Percentiles rank a stretch among this genome's conserved stretches.
Conservation (phyloP, 2,329 filamentous ascomycete species). For the Drechslera avenae region DNA sequence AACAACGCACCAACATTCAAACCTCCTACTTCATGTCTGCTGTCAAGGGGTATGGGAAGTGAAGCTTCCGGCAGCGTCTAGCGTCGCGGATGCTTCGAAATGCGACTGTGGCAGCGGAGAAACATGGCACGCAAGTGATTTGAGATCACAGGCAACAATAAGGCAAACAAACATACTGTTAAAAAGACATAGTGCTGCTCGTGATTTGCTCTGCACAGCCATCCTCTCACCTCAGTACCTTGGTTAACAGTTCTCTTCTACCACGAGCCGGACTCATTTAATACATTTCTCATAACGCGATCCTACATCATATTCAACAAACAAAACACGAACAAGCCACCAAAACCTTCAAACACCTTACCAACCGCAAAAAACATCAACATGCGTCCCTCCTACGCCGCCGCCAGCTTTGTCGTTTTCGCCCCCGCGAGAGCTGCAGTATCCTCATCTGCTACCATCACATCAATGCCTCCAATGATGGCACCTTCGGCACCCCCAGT, state of each 20-base stretch:
- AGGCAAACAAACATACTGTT: background rate
- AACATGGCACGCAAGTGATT: background rate
- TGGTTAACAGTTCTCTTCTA: background rate
- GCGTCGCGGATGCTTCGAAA: conserved; percentile 7
- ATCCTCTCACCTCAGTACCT: conserved; percentile 4
- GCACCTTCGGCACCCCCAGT: conserved; percentile 13
- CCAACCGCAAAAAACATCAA: background rate
- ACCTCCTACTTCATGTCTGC: conserved; percentile 1
- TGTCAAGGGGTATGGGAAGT: background rate
- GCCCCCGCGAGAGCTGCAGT: conserved; percentile 13
- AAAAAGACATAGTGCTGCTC: background rate
- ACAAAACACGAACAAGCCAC: background rate
- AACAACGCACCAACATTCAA: background rate
- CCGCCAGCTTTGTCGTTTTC: conserved; percentile 12
- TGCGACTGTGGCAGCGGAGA: conserved; percentile 3
- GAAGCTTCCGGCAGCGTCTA: conserved; percentile 7
- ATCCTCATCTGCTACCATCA: conserved; percentile 8
- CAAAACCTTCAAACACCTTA: background rate
- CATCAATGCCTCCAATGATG: conserved; percentile 14
- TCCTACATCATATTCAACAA: background rate
- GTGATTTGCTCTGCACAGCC: conserved; percentile 1
- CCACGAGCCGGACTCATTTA: conserved; percentile 24
- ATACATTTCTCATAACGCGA: conserved; percentile 13
- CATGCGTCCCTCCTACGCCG: conserved; percentile 14
- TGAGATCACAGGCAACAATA: background rate